phyloP scores from a whole-genome alignment of 371 early-diverging fungal genomes.

The Mycotypha africana region DNA sequence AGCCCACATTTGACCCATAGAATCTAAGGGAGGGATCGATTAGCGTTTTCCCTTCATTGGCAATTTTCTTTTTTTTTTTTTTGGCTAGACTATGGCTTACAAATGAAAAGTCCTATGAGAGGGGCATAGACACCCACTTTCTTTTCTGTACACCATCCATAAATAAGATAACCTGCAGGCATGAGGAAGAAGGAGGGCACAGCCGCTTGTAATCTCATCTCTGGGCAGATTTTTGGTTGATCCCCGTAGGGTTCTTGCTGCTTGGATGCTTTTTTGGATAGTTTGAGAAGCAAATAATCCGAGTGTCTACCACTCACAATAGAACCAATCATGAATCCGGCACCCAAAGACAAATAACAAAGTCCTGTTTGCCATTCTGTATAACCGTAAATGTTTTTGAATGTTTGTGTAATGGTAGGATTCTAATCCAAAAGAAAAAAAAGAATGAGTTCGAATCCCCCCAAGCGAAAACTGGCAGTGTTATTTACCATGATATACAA shows the following conservation, averaged over 20 bases:
- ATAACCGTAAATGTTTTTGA: conserved; percentile 28
- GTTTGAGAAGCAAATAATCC: conserved; percentile 35
- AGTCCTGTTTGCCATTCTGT: conserved; percentile 37
- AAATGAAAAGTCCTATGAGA: conserved; percentile 45
- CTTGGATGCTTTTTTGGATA: conserved; percentile 11
- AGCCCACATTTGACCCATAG: conserved; percentile 32
- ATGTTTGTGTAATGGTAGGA: conserved; percentile 36
- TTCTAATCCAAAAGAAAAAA: conserved; percentile 16
- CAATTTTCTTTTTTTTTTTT: neutral
- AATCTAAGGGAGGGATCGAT: conserved; percentile 13
- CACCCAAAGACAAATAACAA: conserved; percentile 41
- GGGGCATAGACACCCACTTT: conserved; percentile 35
- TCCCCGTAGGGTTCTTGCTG: too few relatives aligned
- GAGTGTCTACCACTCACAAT: conserved; percentile 45
- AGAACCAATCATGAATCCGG: conserved; percentile 46
- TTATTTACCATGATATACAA: conserved; percentile 25
- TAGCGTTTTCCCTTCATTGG: neutral
- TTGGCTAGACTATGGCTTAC: conserved; percentile 19
- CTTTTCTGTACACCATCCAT: conserved; percentile 40
- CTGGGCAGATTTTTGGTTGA: too few relatives aligned
- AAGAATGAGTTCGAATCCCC: neutral
- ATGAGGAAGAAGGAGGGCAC: conserved; percentile 43
- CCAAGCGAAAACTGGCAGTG: neutral
- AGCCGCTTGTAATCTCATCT: conserved; percentile 41
- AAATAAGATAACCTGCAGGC: conserved; percentile 47